Percentiles rank a stretch among this genome's conserved stretches.
These are phyloP conservation scores for Papilionanthe hybrid DNA, from an alignment of 116 monocot species.

Conservation along the genomic window DNA sequence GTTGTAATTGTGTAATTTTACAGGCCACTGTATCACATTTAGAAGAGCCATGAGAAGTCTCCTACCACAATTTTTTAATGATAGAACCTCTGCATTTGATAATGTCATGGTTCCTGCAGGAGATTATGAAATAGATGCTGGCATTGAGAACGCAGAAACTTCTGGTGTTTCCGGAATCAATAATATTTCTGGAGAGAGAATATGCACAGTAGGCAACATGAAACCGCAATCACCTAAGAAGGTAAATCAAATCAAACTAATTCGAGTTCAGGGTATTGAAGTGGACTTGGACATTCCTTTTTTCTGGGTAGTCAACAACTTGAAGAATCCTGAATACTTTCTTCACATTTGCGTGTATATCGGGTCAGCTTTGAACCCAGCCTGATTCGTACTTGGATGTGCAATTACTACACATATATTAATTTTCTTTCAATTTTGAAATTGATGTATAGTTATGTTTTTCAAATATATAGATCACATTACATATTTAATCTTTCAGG, in stretches of 20 bases:
- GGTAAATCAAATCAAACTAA: conserved; percentile 35
- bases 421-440: too few relatives aligned
- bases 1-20: not conserved
- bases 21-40: conserved; percentile 54
- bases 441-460: too few relatives aligned
- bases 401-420: too few relatives aligned
- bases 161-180: not conserved
- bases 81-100: conserved; percentile 1
- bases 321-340: conserved; percentile 72
- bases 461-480: too few relatives aligned
- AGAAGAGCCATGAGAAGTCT: conserved; percentile 52
- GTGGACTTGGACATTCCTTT: conserved; percentile 59
- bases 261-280: conserved; percentile 85
- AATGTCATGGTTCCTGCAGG: conserved; percentile 6
- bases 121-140: conserved; percentile 16
- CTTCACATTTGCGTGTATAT: conserved; percentile 64
- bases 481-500: too few relatives aligned
- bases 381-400: not conserved
- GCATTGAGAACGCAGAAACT: conserved; percentile 14
- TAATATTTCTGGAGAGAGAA: not conserved
- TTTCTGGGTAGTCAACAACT: conserved; percentile 76
- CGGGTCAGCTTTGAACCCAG: not conserved
- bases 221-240: not conserved
- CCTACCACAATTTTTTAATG: conserved; percentile 57
- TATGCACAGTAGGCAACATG: conserved; percentile 5